Evolutionary conservation across 805 yeast genomes (phyloP), one percentile per base, ranked within the genome.

Genomic region (Pichia eremophila): DNA sequence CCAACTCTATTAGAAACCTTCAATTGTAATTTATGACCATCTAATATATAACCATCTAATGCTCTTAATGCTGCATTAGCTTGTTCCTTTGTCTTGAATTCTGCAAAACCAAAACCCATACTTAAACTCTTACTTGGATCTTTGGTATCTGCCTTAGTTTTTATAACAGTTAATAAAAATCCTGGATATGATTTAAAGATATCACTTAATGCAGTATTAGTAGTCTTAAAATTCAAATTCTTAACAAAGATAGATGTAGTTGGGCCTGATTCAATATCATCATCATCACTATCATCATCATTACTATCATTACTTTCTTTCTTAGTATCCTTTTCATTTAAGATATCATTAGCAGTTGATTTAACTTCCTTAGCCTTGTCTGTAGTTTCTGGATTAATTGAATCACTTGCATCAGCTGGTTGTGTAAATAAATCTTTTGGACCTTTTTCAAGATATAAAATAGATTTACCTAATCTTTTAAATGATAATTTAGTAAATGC

Each of bases 91-190:
- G 90, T 78, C 55, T 71, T 78, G 66, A 88, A 93, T 66, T 93
- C 99, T 14, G 79, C 96, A 68, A 93, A 93, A 1, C 99, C 99
- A 60, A 89, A 93, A 19, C 99, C 99, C 99, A 93, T 93, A 57
- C 96, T 88, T 50, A 81, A 73, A n/a, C 72, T 67, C 48, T 76
- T 76, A 11, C 81, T 83, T 2, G 75, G 61, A 51, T 78, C 75
- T 65, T 81, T 86, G 36, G 95, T 78, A 67, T 91, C 95, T 1
- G 96, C 90, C 62, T 90, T 91, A 28, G 84, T 84, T 60, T 87
- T 87, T 46, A 93, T 84, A 25, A 81, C 79, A 2, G 95, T 95
- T 43, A 83, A 73, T 14, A 83, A 77, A 62, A 85, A 93, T 0
- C 98, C 99, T 19, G 78, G 77, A 40, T 87, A 69, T 8, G 82